These are phyloP conservation scores for Fusarium luffae DNA, from an alignment of 2,329 filamentous ascomycete genomes.

Conservation along the genomic window DNA sequence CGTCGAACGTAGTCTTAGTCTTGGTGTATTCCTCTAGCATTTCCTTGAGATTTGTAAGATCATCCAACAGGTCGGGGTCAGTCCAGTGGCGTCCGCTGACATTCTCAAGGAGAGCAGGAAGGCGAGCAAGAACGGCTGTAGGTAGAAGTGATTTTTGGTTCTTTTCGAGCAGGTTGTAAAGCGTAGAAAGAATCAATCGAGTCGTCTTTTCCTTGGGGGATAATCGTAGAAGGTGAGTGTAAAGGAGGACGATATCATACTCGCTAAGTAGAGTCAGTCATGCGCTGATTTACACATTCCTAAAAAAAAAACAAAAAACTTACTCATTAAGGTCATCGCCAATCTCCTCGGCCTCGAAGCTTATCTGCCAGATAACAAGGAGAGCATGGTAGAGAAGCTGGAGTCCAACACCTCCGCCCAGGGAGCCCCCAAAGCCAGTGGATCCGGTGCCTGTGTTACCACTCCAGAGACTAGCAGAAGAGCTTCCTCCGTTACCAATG, in stretches of 20 bases:
- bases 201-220: conserved; percentile 99
- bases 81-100: conserved; percentile 70
- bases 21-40: conserved; percentile 75
- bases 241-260: conserved; percentile 90
- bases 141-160: conserved; percentile 82
- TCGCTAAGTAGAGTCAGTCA: conserved; percentile 62
- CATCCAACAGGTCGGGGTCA: conserved; percentile 72
- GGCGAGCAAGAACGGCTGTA: conserved; percentile 84
- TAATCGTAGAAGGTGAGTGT: conserved; percentile 89
- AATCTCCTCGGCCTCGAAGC: conserved; percentile 84
- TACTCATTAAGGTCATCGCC: conserved; percentile 86
- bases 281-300: neutral
- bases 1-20: conserved; percentile 83
- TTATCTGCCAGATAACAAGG: conserved; percentile 94
- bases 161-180: conserved; percentile 82
- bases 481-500: conserved; percentile 72
- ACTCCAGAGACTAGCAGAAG: conserved; percentile 71
- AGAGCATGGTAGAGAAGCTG: conserved; percentile 95
- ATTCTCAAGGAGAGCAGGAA: conserved; percentile 75
- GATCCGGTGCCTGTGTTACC: conserved; percentile 64
- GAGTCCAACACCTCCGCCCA: conserved; percentile 86
- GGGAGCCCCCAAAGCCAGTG: conserved; percentile 69
- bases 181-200: conserved; percentile 86
- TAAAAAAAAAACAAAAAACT: conserved; percentile 49
- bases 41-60: conserved; percentile 69